phyloP scores from a whole-genome alignment of 345 rosid species.

The Gossypium herbaceum region DNA sequence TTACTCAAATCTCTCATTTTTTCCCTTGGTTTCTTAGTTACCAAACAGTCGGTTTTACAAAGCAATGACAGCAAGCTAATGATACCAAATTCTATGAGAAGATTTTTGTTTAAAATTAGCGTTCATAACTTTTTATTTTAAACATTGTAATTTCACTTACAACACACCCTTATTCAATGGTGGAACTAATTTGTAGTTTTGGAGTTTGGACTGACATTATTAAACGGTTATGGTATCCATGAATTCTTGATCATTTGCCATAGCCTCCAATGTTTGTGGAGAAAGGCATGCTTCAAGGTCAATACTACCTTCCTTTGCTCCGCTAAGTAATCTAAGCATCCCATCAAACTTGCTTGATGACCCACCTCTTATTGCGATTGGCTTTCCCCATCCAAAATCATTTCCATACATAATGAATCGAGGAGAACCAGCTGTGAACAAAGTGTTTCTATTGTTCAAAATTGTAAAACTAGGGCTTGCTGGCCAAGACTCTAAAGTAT shows the following conservation, averaged over 20 bases:
- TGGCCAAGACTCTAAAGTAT: constrained; percentile 9
- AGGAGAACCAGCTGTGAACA: constrained; percentile 29
- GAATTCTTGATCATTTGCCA: constrained; percentile 29
- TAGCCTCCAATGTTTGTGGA: constrained; percentile 7
- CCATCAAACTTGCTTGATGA: constrained; percentile 19
- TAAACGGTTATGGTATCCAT: constrained; percentile 18
- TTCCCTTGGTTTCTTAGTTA: too few species aligned
- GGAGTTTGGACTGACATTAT: too few species aligned
- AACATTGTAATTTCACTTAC: too few species aligned
- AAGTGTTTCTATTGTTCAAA: neutral
- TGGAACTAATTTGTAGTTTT: too few species aligned
- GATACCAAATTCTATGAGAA: too few species aligned
- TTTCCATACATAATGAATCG: constrained; percentile 36
- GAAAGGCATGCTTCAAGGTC: constrained; percentile 25
- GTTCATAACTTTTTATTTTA: too few species aligned
- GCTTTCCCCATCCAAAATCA: constrained; percentile 45
- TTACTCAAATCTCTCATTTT: too few species aligned
- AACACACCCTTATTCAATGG: too few species aligned
- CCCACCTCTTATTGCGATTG: constrained; percentile 29
- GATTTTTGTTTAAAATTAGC: too few species aligned
- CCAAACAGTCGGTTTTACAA: too few species aligned
- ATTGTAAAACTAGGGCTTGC: neutral
- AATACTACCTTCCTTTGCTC: constrained; percentile 23
- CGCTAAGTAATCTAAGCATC: constrained; percentile 23
- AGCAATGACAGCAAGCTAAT: too few species aligned